Conservation (phyloP, 2,329 filamentous ascomycete genomes). For the Setomelanomma holmii region DNA sequence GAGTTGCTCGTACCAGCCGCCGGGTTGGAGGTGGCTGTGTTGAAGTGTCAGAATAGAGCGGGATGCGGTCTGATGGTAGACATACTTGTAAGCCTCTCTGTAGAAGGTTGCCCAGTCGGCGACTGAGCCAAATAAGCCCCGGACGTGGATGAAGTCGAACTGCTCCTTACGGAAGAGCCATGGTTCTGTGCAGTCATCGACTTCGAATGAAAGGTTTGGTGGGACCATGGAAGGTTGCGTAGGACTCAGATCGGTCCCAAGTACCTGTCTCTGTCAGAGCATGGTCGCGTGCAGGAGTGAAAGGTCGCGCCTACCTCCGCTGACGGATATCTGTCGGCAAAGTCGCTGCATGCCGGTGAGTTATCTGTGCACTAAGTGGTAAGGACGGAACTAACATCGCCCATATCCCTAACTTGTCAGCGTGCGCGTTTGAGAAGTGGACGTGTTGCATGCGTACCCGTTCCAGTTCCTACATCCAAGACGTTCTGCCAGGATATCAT, state of each 20-base stretch:
- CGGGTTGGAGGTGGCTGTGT: slow-evolving; percentile 37
- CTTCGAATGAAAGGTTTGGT: slow-evolving; percentile 41
- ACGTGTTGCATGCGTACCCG: slow-evolving; percentile 17
- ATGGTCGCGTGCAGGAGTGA: neutral
- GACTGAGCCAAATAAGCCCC: slow-evolving; percentile 27
- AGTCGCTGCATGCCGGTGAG: slow-evolving; percentile 32
- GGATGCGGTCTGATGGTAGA: slow-evolving; percentile 7
- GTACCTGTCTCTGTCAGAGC: slow-evolving; percentile 26
- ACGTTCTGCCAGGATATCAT: slow-evolving; percentile 31
- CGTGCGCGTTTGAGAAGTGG: neutral
- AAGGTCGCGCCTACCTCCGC: slow-evolving; percentile 26
- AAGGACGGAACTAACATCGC: slow-evolving; percentile 38
- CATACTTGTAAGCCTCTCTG: slow-evolving; percentile 23
- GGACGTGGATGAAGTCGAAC: slow-evolving; percentile 32
- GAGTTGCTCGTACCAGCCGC: slow-evolving; percentile 35
- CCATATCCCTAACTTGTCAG: slow-evolving; percentile 47
- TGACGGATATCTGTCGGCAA: slow-evolving; percentile 49
- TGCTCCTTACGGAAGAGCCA: slow-evolving; percentile 36
- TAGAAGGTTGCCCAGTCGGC: slow-evolving; percentile 33
- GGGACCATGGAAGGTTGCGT: slow-evolving; percentile 48
- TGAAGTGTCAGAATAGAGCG: neutral
- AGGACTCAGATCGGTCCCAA: slow-evolving; percentile 50
- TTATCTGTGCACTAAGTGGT: neutral
- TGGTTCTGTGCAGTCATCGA: slow-evolving; percentile 41
- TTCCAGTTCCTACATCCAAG: slow-evolving; percentile 53